Conservation (phyloP, 345 rosid genomes). For the Draba incana region DNA sequence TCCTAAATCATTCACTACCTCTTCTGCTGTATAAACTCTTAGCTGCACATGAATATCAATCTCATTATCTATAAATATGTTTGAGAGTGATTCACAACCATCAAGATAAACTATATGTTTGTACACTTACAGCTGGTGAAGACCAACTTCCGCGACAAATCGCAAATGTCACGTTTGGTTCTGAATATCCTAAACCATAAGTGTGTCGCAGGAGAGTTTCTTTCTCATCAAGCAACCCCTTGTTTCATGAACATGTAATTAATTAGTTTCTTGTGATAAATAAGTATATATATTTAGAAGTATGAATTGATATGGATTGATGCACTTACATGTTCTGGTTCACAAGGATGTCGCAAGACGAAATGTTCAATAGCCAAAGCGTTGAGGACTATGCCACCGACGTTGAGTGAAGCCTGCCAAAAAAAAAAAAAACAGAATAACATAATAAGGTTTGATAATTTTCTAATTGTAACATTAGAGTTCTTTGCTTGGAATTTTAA, state of each 20-base stretch:
- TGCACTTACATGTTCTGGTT: slow-evolving; percentile 61
- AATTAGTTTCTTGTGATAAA: slow-evolving; percentile 8
- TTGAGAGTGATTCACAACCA: neutral
- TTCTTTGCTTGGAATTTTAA: neutral
- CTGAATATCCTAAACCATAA: slow-evolving; percentile 88
- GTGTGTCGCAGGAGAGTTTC: slow-evolving; percentile 75
- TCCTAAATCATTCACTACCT: slow-evolving; percentile 69
- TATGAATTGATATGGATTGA: neutral
- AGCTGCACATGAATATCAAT: slow-evolving; percentile 51
- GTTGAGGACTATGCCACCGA: slow-evolving; percentile 89
- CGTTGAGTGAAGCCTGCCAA: slow-evolving; percentile 76
- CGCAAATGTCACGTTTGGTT: slow-evolving; percentile 85
- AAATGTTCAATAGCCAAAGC: slow-evolving; percentile 91
- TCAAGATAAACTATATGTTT: slow-evolving; percentile 10
- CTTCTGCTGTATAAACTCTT: slow-evolving; percentile 73
- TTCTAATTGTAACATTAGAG: neutral
- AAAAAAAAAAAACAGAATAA: neutral
- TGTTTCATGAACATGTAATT: slow-evolving; percentile 21
- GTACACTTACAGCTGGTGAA: slow-evolving; percentile 80
- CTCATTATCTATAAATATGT: neutral
- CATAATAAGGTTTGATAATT: neutral
- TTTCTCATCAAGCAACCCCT: slow-evolving; percentile 74
- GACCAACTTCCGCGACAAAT: slow-evolving; percentile 95
- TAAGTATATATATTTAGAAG: neutral
- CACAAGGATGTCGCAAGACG: slow-evolving; percentile 81